phyloP scores from a whole-genome alignment of 257 asterid species.

The Avicennia marina region DNA sequence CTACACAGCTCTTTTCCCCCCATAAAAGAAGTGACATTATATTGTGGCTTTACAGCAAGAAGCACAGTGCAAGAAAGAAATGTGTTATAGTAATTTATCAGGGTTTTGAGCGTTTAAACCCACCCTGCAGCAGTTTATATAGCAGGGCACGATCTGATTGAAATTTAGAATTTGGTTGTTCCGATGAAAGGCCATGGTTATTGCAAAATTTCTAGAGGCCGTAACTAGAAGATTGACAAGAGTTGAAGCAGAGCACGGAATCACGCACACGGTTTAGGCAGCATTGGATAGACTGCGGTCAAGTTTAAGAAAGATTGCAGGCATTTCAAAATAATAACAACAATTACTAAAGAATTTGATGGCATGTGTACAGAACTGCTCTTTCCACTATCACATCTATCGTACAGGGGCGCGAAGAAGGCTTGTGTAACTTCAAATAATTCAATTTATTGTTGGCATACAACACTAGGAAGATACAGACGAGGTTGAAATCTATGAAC shows the following conservation, averaged over 20 bases:
- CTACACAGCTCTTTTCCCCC: too few species aligned
- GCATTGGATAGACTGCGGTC: not conserved
- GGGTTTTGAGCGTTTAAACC: not conserved
- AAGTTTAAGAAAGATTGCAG: not conserved
- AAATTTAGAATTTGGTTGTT: not conserved
- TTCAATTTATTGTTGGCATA: constrained; percentile 24
- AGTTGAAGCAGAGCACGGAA: not conserved
- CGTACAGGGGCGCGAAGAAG: constrained; percentile 16
- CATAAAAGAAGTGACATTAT: not conserved
- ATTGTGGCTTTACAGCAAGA: not conserved
- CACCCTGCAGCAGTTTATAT: too few species aligned
- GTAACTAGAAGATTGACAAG: not conserved
- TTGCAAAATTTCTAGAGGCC: not conserved
- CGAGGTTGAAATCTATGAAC: constrained; percentile 31
- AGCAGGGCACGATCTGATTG: not conserved
- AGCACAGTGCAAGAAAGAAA: not conserved
- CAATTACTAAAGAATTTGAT: constrained; percentile 8
- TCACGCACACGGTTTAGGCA: not conserved
- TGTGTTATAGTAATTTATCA: not conserved
- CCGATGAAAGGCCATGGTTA: not conserved
- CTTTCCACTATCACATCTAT: constrained; percentile 25
- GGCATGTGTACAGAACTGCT: constrained; percentile 26
- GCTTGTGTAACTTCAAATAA: constrained; percentile 22
- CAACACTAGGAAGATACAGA: constrained; percentile 21
- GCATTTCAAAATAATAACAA: not conserved